Conservation (phyloP, 768 basidiomycete species). For the Tulasnella sp. region DNA sequence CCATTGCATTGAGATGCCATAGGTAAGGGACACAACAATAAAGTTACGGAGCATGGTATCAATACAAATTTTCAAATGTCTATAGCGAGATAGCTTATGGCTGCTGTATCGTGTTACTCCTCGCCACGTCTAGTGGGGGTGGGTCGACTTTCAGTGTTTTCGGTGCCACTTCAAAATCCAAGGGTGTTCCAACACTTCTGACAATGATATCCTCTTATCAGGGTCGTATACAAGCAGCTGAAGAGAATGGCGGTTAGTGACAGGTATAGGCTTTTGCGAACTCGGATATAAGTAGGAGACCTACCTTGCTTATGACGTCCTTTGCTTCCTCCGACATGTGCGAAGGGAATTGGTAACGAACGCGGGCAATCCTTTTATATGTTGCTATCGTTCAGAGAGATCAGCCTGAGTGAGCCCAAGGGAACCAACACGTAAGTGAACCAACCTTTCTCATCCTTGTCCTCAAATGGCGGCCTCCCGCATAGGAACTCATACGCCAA, state of each 20-base stretch:
- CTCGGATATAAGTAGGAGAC: neutral
- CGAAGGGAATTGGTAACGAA: slow-evolving; percentile 35
- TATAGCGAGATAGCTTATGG: neutral
- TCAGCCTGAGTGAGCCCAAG: neutral
- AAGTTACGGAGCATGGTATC: neutral
- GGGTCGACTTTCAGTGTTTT: neutral
- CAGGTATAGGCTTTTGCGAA: neutral
- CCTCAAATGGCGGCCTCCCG: slow-evolving; percentile 42
- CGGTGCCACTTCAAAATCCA: slow-evolving; percentile 33
- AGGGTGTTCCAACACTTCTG: slow-evolving; percentile 36
- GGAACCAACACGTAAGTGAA: neutral
- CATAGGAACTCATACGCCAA: slow-evolving; percentile 41
- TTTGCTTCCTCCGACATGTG: slow-evolving; percentile 36
- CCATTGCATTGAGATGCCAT: neutral
- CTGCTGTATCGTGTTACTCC: neutral
- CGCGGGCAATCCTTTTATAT: slow-evolving; percentile 34
- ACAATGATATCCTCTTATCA: slow-evolving; percentile 35
- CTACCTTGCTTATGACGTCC: slow-evolving; percentile 37
- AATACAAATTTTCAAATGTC: neutral
- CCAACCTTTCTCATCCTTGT: slow-evolving; percentile 21
- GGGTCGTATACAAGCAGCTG: slow-evolving; percentile 37
- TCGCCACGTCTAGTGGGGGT: neutral
- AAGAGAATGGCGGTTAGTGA: neutral
- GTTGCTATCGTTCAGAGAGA: slow-evolving; percentile 29
- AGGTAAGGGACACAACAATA: neutral